Evolutionary conservation across 768 basidiomycete genomes (phyloP).

Genomic region (Leccinum ochraceum): DNA sequence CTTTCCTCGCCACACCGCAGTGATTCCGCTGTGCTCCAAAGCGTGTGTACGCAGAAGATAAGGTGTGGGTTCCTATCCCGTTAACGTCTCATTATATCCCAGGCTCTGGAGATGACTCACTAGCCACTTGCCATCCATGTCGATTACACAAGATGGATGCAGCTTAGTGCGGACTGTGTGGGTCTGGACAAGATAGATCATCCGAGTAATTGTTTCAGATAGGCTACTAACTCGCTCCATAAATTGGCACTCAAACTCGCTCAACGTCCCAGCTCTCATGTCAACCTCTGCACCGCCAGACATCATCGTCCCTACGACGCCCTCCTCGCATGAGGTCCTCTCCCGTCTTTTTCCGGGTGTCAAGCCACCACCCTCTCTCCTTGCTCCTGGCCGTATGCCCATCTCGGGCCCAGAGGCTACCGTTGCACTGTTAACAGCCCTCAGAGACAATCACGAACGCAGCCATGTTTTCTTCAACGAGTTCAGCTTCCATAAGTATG

Average conservation of each 20-base stretch:
- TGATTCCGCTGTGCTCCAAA: too few species aligned
- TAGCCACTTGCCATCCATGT: too few species aligned
- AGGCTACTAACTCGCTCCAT: constrained; percentile 6
- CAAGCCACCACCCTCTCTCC: constrained; percentile 31
- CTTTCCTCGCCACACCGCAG: too few species aligned
- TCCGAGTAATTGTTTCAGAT: not conserved
- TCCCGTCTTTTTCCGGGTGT: constrained; percentile 35
- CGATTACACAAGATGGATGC: too few species aligned
- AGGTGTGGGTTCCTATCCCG: too few species aligned
- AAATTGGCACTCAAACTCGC: constrained; percentile 1
- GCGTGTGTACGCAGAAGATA: too few species aligned
- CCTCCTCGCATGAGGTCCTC: constrained; percentile 25
- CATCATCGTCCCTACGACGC: constrained; percentile 18
- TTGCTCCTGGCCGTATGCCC: constrained; percentile 40
- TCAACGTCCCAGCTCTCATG: constrained; percentile 9
- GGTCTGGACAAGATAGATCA: too few species aligned
- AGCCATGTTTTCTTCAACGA: constrained; percentile 57
- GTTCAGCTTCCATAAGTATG: constrained; percentile 35
- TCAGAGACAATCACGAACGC: constrained; percentile 53
- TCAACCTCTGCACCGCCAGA: constrained; percentile 30
- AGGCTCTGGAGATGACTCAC: too few species aligned
- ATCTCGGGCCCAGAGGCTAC: constrained; percentile 42
- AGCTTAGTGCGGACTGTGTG: too few species aligned
- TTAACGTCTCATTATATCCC: too few species aligned
- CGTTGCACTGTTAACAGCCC: constrained; percentile 37